Evolutionary conservation across 129 eudicot species (phyloP).

Genomic region (Kitagawia praeruptora): DNA sequence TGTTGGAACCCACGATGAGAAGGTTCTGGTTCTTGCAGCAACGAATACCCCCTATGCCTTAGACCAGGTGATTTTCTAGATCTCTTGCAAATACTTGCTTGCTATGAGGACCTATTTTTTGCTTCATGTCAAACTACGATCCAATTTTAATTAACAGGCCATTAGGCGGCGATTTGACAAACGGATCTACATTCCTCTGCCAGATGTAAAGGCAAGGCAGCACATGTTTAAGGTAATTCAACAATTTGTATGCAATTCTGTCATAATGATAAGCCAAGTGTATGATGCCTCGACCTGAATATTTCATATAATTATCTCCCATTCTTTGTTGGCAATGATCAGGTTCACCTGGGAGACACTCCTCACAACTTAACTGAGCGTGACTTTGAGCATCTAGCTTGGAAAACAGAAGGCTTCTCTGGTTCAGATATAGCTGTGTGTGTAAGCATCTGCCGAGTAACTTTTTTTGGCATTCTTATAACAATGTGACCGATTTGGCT

Average conservation of each 20-base stretch:
- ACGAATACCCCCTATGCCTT: conserved; percentile 66
- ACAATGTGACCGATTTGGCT: not conserved
- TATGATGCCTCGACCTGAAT: not conserved
- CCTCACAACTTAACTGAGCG: conserved; percentile 44
- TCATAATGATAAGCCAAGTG: not conserved
- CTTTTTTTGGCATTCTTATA: not conserved
- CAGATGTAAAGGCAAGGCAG: conserved; percentile 51
- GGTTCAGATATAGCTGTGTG: conserved; percentile 64
- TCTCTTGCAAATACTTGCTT: not conserved
- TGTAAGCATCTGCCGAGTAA: conserved; percentile 24
- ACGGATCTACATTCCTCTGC: conserved; percentile 54
- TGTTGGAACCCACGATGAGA: conserved; percentile 54
- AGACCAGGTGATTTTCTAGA: conserved; percentile 43
- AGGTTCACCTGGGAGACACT: conserved; percentile 60
- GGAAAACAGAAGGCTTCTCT: conserved; percentile 50
- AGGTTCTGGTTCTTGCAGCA: conserved; percentile 77
- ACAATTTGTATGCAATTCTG: not conserved
- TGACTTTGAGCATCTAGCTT: conserved; percentile 45
- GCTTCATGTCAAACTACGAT: not conserved
- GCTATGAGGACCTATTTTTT: not conserved
- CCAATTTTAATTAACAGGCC: conserved; percentile 29
- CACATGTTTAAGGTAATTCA: conserved; percentile 55
- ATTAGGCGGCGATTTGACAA: conserved; percentile 54
- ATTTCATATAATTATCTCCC: not conserved
- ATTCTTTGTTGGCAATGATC: conserved; percentile 5